Evolutionary conservation across 2,329 filamentous ascomycete species (phyloP).

Genomic region (Penicillium sp.): DNA sequence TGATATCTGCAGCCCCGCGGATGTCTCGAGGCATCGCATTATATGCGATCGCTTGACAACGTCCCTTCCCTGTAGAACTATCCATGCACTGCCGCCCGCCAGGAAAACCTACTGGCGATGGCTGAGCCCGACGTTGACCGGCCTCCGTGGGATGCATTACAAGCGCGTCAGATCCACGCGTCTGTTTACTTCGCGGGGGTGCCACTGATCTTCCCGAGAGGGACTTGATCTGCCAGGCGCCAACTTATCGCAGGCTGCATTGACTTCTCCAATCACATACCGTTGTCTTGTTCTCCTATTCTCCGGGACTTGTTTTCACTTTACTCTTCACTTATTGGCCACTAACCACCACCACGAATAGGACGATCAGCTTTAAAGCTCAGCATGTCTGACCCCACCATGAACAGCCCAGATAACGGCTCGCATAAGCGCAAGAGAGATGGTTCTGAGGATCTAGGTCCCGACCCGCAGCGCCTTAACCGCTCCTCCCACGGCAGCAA

Average conservation of each 20-base stretch:
- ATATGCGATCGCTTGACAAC: not conserved
- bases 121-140: slow-evolving; percentile 1
- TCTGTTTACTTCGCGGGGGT: slow-evolving; percentile 18
- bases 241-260: slow-evolving; percentile 4
- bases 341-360: slow-evolving; percentile 15
- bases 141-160: not conserved
- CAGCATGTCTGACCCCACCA: slow-evolving; percentile 34
- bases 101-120: not conserved
- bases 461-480: slow-evolving; percentile 35
- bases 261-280: slow-evolving; percentile 2
- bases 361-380: slow-evolving; percentile 5
- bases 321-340: not conserved
- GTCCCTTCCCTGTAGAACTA: not conserved
- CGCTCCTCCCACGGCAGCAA: slow-evolving; percentile 36
- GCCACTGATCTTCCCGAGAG: slow-evolving; percentile 10
- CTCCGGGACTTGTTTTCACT: not conserved
- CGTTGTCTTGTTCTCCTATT: not conserved
- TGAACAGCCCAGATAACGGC: slow-evolving; percentile 30
- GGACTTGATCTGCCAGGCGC: slow-evolving; percentile 6
- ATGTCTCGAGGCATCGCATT: not conserved
- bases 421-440: slow-evolving; percentile 37
- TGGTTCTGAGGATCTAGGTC: slow-evolving; percentile 32
- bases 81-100: not conserved
- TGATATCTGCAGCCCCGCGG: slow-evolving; percentile 11
- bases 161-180: slow-evolving; percentile 28